Base-by-base conservation (phyloP, 441 rosid genomes). In the Bocquillonia castaneifolia region DNA sequence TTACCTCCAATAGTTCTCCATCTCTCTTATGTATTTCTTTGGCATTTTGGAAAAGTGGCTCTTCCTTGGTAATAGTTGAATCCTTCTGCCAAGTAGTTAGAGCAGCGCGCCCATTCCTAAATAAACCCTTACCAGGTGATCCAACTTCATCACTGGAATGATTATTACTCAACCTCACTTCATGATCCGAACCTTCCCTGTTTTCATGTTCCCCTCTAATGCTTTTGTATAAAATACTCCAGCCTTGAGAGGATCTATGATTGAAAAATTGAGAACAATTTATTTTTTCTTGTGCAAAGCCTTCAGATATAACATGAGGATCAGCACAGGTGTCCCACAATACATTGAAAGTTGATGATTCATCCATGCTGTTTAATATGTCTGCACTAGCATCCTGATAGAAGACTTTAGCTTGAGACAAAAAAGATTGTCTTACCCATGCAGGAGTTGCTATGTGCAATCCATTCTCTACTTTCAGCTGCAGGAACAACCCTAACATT, bases 1-100 rank as follows among this genome's bases (percentile, higher is more conserved):
- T 70, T 74, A 89, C 99, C 96, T 93, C 96, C 69, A 93, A 78
- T 71, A 93, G 95, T 80, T 91, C 96, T 71, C 99, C 99, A 36
- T 82, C 86, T 78, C 85, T 87, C 86, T 85, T 89, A 51, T 80
- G 86, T 74, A 89, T 76, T 82, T 89, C 97, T 82, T 80, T 79
- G 59, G 93, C 86, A 68, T 59, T 76, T 71, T 79, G 81, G 71
- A 93, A 93, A 76, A 75, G 75, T 23, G 81, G 74, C 37, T 72
- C 73, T 73, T 75, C 93, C 77, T 70, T 85, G 72, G 70, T 57
- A 74, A 71, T 62, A 63, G 47, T 51, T 44, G 82, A 45, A 50
- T 83, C 82, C 79, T 80, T 93, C 77, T 73, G 91, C 83, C 86
- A 81, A 65, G 86, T 83, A 81, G 78, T 83, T 63, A 78, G 63